Evolutionary conservation across 2,329 filamentous ascomycete species (phyloP), one percentile per base, ranked within the genome.

Genomic region (Colletotrichum ledebouriae): DNA sequence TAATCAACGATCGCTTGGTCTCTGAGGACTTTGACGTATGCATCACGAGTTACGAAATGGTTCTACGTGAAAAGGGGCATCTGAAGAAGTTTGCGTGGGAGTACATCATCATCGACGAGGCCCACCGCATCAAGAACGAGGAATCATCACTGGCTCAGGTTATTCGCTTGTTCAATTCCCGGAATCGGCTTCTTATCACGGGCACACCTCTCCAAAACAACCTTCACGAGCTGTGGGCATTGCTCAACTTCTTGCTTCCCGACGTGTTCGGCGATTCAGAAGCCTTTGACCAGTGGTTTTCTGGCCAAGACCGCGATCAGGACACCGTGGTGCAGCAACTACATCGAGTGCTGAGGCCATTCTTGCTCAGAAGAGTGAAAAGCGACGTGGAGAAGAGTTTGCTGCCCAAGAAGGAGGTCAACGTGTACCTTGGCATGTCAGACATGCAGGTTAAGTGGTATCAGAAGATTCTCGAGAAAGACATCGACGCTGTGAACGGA

Each of bases 371-470:
- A 70, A 93, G 96, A 80, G 96, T 99, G 75, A 99, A 99, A 86
- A 93, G 90, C 71, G 96, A 99, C 78, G 96, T 99, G 4, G 96
- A 99, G 79, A 99, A 99, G 87, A 98, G 95, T 76, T 84, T 99
- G 70, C 82, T 98, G 59, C 96, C 96, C 2, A 99, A 99, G 85
- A 98, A 98, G 80, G 96, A 99, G 79, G 84, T 98, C 76, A 99
- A 99, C 72, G 82, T 99, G 33, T 99, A 98, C 77, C 91, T 99
- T 72, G 96, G 95, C 73, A 98, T 99, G 95, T 94, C 96, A 1
- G 94, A 98, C 66, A 99, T 99, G 96, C 96, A 99, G 79, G 89
- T 98, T 73, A 97, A 96, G 77, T 99, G 96, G 95, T 99, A 99
- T 77, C 92, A 97, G 79, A 98, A 98, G 83, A 99, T 99, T 73